Base-by-base conservation (phyloP, 140 eudicot genomes). In the Bidens hawaiensis region DNA sequence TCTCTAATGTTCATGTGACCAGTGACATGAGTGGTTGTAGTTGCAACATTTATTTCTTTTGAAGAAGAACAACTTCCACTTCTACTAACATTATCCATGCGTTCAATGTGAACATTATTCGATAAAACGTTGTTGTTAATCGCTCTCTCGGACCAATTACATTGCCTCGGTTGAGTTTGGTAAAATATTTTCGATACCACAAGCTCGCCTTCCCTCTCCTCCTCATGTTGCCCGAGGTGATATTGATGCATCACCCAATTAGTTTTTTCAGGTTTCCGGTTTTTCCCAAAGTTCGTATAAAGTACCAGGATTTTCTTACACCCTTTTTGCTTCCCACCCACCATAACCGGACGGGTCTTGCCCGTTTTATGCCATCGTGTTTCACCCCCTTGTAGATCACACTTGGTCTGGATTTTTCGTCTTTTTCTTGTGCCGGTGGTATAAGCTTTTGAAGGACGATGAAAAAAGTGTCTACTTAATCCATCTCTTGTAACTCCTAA, bases 201-300 rank as follows among this genome's bases (percentile, higher is more conserved):
- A 5, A 91, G 89, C 75, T 91, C 98, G 4, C 98, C 98, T 76
- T 91, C 96, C 63, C 76, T 80, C 84, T 91, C 98, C 67, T 91
- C 98, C 54, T 91, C 98, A 33, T 82, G 84, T 34, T 84, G 95
- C 3, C 98, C 98, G 54, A 91, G 81, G 47, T 91, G 98, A 82
- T 87, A 91, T 55, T 91, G 98, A 56, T 91, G 98, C 98, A 91
- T 91, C 25, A 91, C 98, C 98, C 98, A 91, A 60, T 88, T 91
- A 3, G 98, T 91, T 76, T 91, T 91, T 64, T 91, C 98, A 16
- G 98, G 98, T 52, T 91, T 91, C 27, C 96, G 53, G 27, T 91
- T 91, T 52, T 91, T 91, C 24, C 98, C 96, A 59, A 91, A 91
- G 52, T 91, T 91, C 26, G 96, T 87, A 65, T 91, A 91, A 31